Base-by-base conservation (phyloP, 352 stramenopile genomes). In the Phytophthora citrophthora region DNA sequence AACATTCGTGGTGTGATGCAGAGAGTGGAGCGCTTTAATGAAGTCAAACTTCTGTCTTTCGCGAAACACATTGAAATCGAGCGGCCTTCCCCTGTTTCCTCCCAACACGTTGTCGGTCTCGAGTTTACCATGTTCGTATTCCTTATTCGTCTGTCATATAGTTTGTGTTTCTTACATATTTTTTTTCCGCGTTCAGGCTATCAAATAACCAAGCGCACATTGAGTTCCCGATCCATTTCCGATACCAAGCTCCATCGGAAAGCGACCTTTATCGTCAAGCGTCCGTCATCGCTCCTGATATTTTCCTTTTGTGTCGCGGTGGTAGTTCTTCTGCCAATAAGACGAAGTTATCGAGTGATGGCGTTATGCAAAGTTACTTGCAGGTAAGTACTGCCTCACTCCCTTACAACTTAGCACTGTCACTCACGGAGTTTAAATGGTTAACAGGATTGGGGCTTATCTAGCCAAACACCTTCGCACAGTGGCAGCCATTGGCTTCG, bases 21-120 rank as follows among this genome's bases (percentile, higher is more conserved):
- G 80, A 77, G 78, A 61, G 77, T 89, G 61, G 76, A 88, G 56
- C 70, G 80, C 13, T 89, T 88, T 54, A 62, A 69, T 0, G 61
- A 87, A 24, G 26, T 88, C 6, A 65, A 65, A 3, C 45, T 89
- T 23, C 13, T 80, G 44, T 69, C 74, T 12, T 85, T 82, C 46
- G 48, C 68, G 6, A 88, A 88, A 39, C 75, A 89, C 61, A 88
- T 89, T 34, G 80, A 89, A 47, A 89, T 89, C 13, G 80, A 89
- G 40, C 77, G 78, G 5, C 80, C 80, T 12, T 76, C 80, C 8
- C 41, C 78, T 5, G 64, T 89, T 49, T 88, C 78, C 0, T 67
- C 76, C 15, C 80, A 88, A 49, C 76, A 89, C 53, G 60, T 76
- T 6, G 70, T 89, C 53, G 74, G 71, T 3, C 64, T 89, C 16